Evolutionary conservation across 768 basidiomycete genomes (phyloP), one percentile per base, ranked within the genome.

Genomic region (Tylopilus sp.): DNA sequence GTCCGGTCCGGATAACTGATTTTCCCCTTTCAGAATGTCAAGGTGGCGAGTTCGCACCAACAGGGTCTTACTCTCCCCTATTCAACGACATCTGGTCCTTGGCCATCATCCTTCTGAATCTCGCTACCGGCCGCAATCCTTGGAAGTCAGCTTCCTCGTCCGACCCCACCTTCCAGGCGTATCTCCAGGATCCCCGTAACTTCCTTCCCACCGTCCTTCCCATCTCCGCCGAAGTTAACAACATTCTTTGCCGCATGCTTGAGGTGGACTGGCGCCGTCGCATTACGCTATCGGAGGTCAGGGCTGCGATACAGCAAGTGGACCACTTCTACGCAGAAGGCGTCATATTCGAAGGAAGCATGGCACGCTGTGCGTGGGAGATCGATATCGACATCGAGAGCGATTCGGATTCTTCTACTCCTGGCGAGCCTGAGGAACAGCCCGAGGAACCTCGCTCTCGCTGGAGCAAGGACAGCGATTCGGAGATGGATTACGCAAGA

Each of bases 71-170:
- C 71, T 88, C 88, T 8, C 91, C 95, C 9, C 78, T 83, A 58
- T 81, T 81, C 66, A 95, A 97, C 69, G 95, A 99, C 68, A 80
- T 98, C 57, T 99, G 95, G 95, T 93, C 94, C 8, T 75, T 98
- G 40, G 95, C 94, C 30, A 90, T 99, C 62, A 91, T 99, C 54
- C 85, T 99, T 33, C 83, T 98, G 65, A 99, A 99, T 70, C 82
- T 99, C 40, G 84, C 89, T 23, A 97, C 92, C 21, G 92, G 93
- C 5, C 82, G 95, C 28, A 98, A 98, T 62, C 95, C 95, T 4
- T 98, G 95, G 95, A 89, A 89, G 68, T 87, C 90, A 21, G 94
- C 95, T 3, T 85, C 82, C 4, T 65, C 72, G 1, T 76, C 83
- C 38, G 95, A 98, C 70, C 85, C 88, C 55, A 94, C 91, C 3